These are phyloP conservation scores for Trypanosoma brucei DNA, from an alignment of 208 protist species.

Conservation along the genomic window DNA sequence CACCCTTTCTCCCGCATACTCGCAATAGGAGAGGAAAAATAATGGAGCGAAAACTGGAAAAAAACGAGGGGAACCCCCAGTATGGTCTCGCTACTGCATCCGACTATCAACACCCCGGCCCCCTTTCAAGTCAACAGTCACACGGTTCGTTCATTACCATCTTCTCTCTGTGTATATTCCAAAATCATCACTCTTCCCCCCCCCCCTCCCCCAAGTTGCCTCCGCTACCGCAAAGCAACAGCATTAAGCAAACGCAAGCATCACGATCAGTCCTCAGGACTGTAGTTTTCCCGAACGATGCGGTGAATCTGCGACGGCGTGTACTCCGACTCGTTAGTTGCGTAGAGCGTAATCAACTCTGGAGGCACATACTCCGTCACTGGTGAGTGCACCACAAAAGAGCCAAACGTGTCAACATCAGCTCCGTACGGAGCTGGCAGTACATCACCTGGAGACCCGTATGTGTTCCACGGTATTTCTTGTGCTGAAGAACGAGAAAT, in stretches of 20 bases:
- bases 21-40: too few relatives aligned
- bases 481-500: constrained; percentile 66
- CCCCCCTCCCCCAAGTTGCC: not conserved
- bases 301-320: constrained; percentile 96
- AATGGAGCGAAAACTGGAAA: too few relatives aligned
- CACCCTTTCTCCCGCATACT: too few relatives aligned
- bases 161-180: not conserved
- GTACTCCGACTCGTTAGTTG: constrained; percentile 93
- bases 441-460: constrained; percentile 58
- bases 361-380: constrained; percentile 97
- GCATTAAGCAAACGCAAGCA: too few relatives aligned
- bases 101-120: too few relatives aligned
- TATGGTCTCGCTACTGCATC: too few relatives aligned
- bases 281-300: constrained; percentile 95
- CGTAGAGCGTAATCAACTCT: constrained; percentile 94
- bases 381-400: constrained; percentile 87
- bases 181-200: not conserved
- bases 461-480: constrained; percentile 84
- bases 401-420: constrained; percentile 21
- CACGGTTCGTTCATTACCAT: too few relatives aligned
- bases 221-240: too few relatives aligned
- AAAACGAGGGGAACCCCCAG: too few relatives aligned
- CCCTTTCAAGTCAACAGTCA: too few relatives aligned
- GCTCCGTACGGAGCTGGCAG: constrained; percentile 42
- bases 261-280: constrained; percentile 80